Evolutionary conservation across 768 basidiomycete genomes (phyloP), one percentile per base, ranked within the genome.

Genomic region (Tricholoma matsutake): DNA sequence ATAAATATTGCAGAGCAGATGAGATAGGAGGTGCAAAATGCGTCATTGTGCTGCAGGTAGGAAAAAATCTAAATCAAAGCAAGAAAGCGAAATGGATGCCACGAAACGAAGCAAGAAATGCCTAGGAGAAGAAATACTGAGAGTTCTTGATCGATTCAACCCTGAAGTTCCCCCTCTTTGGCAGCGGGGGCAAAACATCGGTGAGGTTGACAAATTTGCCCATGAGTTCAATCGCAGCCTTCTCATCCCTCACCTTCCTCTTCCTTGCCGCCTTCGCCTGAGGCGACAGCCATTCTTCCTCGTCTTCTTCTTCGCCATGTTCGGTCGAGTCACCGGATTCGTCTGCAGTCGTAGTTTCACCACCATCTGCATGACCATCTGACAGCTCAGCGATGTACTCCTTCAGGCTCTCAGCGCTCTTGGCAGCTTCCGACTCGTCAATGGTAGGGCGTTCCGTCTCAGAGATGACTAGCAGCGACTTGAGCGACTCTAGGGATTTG

Each of bases 121-220:
- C 65, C 75, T 83, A 97, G 45, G 95, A 96, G 82, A 98, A 98
- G 83, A 98, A 98, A 75, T 98, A 98, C 37, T 81, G 80, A 45
- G 90, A 92, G 60, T 85, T 75, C 71, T 89, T 89, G 75, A 98
- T 95, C 62, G 79, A 80, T 67, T 84, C 79, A 63, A 98, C 93
- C 64, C 92, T 83, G 72, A 98, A 97, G 59, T 79, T 78, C 58
- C 96, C 96, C 77, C 92, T 93, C 73, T 84, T 71, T 0, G 96
- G 96, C 20, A 94, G 72, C 0, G 87, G 88, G 0, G 95, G 95
- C 18, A 98, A 73, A 65, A 96, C 64, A 65, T 92, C 88, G 32
- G 78, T 73, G 47, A 98, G 74, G 65, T 85, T 79, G 57, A 97
- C 83, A 70, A 94, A 94, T 78, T 84, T 86, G 76, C 80, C 79